Percentiles rank a stretch among this genome's conserved stretches.
Evolutionary conservation across 768 basidiomycete species (phyloP).

Genomic region (Agrocybe praecox): DNA sequence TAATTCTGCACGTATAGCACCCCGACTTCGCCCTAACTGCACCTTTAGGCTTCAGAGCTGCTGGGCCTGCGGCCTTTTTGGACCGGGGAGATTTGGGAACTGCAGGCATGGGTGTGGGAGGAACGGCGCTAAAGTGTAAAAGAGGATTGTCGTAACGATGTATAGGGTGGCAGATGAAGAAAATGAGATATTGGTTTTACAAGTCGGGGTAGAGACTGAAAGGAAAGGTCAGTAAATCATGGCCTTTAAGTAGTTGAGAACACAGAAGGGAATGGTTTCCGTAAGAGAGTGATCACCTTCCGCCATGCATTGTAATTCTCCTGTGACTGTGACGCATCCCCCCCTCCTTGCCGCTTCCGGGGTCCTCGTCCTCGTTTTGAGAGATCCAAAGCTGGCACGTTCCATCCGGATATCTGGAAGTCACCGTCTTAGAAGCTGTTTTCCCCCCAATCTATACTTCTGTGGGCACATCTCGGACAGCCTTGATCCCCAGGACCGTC

Average conservation of each 20-base stretch:
- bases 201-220: conserved; percentile 12
- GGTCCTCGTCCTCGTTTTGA: neutral
- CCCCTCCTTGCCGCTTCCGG: neutral
- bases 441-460: too few species aligned
- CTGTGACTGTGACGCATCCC: conserved; percentile 6
- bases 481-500: too few species aligned
- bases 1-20: conserved; percentile 87
- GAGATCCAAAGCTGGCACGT: neutral
- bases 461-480: too few species aligned
- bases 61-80: conserved; percentile 48
- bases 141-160: conserved; percentile 2
- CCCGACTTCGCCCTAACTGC: conserved; percentile 85
- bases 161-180: conserved; percentile 15
- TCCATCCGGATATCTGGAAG: too few species aligned
- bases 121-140: neutral
- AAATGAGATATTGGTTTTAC: conserved; percentile 14
- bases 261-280: neutral
- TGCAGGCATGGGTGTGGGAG: conserved; percentile 35
- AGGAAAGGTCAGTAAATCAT: conserved; percentile 5
- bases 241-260: neutral
- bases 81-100: conserved; percentile 41
- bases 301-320: neutral
- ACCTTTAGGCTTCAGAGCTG: conserved; percentile 67
- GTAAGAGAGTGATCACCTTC: conserved; percentile 3
- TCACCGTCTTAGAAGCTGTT: too few species aligned